Conservation (phyloP, 2,329 filamentous ascomycete genomes). For the Calonectria ilicicola region DNA sequence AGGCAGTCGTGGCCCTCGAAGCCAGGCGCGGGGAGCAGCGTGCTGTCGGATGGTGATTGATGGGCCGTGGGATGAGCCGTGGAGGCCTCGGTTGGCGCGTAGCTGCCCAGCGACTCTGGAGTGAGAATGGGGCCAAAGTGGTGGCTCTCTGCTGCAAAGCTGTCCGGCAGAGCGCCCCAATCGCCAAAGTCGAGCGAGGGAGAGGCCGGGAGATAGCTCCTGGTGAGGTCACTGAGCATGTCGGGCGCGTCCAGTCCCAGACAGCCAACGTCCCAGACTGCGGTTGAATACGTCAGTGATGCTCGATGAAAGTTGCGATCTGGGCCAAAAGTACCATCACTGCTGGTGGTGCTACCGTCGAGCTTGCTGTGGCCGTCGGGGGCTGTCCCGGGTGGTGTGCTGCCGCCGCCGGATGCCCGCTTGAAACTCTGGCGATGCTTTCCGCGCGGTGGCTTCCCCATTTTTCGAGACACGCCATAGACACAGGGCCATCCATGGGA, state of each 20-base stretch:
- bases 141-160: not conserved
- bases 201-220: not conserved
- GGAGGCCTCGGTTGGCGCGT: not conserved
- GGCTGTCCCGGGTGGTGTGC: not conserved
- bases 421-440: conserved; percentile 11
- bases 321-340: not conserved
- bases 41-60: not conserved
- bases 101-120: not conserved
- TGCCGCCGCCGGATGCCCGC: not conserved
- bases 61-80: conserved; percentile 2
- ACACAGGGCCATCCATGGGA: conserved; percentile 12
- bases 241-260: not conserved
- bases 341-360: conserved; percentile 3
- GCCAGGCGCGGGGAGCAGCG: not conserved
- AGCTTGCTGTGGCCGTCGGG: not conserved
- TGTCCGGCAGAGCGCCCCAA: not conserved
- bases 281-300: not conserved
- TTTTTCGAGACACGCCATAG: conserved; percentile 18
- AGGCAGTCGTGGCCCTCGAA: conserved; percentile 2
- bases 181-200: conserved; percentile 5
- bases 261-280: conserved; percentile 3
- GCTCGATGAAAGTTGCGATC: not conserved
- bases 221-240: not conserved
- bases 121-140: not conserved
- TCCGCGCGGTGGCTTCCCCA: conserved; percentile 17